Evolutionary conservation across 129 eudicot genomes (phyloP), one percentile per base, ranked within the genome.

Genomic region (Tagetes erecta): DNA sequence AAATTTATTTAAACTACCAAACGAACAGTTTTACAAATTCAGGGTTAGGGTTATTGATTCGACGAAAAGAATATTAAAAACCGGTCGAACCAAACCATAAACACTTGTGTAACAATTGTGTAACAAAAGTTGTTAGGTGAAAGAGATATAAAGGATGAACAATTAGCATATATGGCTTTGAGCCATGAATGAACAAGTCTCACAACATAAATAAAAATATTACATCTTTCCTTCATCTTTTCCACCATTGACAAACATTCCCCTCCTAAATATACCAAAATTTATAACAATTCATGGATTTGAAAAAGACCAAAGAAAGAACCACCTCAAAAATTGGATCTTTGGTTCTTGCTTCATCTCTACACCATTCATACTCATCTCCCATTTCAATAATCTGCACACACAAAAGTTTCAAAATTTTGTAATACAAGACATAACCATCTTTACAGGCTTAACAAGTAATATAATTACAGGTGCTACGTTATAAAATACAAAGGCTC

Each of bases 321-420:
- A 78, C 74, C 88, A 88, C 80, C 86, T 85, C 84, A 82, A 75
- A 75, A 81, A 76, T 77, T 68, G 77, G 80, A 73, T 57, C 74
- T 41, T 33, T 72, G 73, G 69, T 78, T 80, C 72, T 75, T 71
- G 44, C 11, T 60, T 60, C 67, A 0, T 34, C 9, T 68, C 49
- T 20, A 20, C 27, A 63, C 64, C 65, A 62, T 20, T 20, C 27
- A 67, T 60, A 60, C 51, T 57, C 68, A 74, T 77, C 53, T 60
- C 60, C 68, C 69, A 78, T 65, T 71, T 89, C 78, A 89, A 44
- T 72, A 86, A 89, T 89, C 96, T 89, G 88, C 82, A 80, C 50
- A 70, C 40, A 64, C 27, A 75, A 40, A 52, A 0, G 40, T 39
- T 9, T 12, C 47, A 59, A 40, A 45, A 36, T 13, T 35, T 9